Conservation (phyloP, 495 filamentous ascomycete species). For the Aspergillus ostianus region DNA sequence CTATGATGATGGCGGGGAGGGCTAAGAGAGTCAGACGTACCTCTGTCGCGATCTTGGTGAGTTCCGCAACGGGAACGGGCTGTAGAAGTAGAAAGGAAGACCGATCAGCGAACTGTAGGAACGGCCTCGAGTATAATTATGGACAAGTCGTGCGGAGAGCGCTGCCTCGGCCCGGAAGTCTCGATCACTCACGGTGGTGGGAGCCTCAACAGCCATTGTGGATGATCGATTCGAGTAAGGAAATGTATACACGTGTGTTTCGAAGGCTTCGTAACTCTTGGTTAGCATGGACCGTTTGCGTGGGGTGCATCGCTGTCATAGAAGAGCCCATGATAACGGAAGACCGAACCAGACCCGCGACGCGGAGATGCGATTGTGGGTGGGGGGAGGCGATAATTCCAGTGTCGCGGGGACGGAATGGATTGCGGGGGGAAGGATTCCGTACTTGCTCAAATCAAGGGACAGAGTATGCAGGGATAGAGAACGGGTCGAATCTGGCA, state of each 20-base stretch:
- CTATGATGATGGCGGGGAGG: neutral
- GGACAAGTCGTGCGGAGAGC: conserved; percentile 1
- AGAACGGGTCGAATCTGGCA: neutral
- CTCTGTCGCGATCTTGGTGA: conserved; percentile 80
- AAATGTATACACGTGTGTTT: neutral
- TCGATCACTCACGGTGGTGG: conserved; percentile 33
- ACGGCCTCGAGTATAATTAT: neutral
- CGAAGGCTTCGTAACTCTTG: neutral
- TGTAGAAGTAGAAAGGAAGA: conserved; percentile 30
- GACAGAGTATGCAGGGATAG: conserved; percentile 12
- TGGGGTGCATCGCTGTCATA: conserved; percentile 10
- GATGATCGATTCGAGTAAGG: conserved; percentile 1
- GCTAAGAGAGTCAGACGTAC: conserved; percentile 47
- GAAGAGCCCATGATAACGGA: conserved; percentile 6
- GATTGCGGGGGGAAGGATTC: conserved; percentile 2
- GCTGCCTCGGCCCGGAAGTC: neutral
- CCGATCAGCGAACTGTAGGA: conserved; percentile 14
- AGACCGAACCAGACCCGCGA: conserved; percentile 10
- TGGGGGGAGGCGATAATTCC: conserved; percentile 18
- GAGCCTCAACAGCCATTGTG: conserved; percentile 40
- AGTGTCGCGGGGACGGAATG: conserved; percentile 5
- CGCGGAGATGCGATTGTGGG: conserved; percentile 18
- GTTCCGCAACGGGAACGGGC: conserved; percentile 73
- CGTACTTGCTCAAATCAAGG: conserved; percentile 17
- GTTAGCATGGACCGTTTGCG: conserved; percentile 14